phyloP scores from a whole-genome alignment of 2,329 filamentous ascomycete species.

The Septoria petroselini region DNA sequence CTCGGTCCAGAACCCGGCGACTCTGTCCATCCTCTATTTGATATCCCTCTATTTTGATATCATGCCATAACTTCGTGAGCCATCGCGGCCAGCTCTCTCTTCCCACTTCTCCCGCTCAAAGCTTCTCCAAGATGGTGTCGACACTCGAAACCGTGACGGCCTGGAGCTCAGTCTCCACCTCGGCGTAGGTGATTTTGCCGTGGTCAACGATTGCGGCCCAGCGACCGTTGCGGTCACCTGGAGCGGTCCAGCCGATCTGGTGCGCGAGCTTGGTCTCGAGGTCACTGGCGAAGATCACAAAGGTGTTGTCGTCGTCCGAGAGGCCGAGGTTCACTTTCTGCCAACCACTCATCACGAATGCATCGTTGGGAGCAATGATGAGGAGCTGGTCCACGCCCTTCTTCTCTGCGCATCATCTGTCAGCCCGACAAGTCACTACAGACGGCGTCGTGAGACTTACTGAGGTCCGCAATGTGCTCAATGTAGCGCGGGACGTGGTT shows the following conservation, averaged over 20 bases:
- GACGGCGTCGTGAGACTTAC: too few relatives aligned
- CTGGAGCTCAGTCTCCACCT: constrained; percentile 25
- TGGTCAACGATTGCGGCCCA: constrained; percentile 25
- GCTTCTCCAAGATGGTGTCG: constrained; percentile 18
- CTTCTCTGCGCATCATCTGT: constrained; percentile 7
- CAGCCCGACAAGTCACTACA: too few relatives aligned
- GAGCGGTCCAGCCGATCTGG: constrained; percentile 27
- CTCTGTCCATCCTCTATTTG: constrained; percentile 12
- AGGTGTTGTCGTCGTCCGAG: constrained; percentile 25
- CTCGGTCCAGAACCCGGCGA: neutral
- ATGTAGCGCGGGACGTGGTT: constrained; percentile 26
- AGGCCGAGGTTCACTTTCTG: constrained; percentile 25
- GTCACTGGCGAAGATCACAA: constrained; percentile 25
- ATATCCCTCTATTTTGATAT: constrained; percentile 3
- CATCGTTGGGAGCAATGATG: constrained; percentile 27
- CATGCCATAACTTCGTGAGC: constrained; percentile 13
- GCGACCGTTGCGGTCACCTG: constrained; percentile 26
- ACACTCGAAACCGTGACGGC: constrained; percentile 25
- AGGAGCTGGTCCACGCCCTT: constrained; percentile 26
- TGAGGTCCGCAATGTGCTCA: constrained; percentile 23
- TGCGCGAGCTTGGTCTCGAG: constrained; percentile 27
- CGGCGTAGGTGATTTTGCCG: constrained; percentile 26
- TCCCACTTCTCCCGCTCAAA: neutral
- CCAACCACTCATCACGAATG: constrained; percentile 27
- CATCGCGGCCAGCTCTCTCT: neutral